Evolutionary conservation across 2,329 filamentous ascomycete genomes (phyloP).

Genomic region (Diplodia scrobiculata): DNA sequence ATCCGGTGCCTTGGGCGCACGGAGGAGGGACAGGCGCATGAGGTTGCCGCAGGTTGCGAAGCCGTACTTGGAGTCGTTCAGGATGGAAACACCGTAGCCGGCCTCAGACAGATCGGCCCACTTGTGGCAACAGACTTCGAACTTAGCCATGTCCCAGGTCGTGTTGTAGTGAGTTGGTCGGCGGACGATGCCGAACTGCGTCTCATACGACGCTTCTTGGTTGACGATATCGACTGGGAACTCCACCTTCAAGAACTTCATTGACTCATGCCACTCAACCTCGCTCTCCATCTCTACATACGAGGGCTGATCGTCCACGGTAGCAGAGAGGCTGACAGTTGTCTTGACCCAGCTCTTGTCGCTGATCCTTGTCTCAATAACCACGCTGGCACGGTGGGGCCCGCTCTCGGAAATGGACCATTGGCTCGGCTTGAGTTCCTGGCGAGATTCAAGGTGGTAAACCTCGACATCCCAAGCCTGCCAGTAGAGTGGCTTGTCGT

Average conservation of each 20-base stretch:
- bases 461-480: constrained; percentile 98
- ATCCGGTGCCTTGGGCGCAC: constrained; percentile 89
- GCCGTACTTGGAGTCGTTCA: constrained; percentile 95
- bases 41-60: constrained; percentile 86
- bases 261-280: constrained; percentile 95
- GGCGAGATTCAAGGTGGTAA: constrained; percentile 84
- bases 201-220: constrained; percentile 92
- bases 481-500: constrained; percentile 97
- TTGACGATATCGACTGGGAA: constrained; percentile 91
- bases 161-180: constrained; percentile 98
- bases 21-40: constrained; percentile 85
- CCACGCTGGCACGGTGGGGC: constrained; percentile 75
- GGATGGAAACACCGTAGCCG: constrained; percentile 84
- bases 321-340: constrained; percentile 75
- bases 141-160: constrained; percentile 96
- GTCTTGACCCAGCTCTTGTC: constrained; percentile 83
- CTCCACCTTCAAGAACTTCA: constrained; percentile 98
- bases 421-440: constrained; percentile 69
- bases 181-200: constrained; percentile 84
- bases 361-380: constrained; percentile 84
- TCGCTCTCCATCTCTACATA: constrained; percentile 78
- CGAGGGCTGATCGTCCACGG: constrained; percentile 64
- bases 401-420: constrained; percentile 72
- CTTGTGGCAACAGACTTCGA: constrained; percentile 94
- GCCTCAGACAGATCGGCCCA: constrained; percentile 89